A percentile compares a stretch with the other conserved stretches of the same genome.
Evolutionary conservation across 208 protist species (phyloP).

Genomic region (Trypanosoma melophagium): DNA sequence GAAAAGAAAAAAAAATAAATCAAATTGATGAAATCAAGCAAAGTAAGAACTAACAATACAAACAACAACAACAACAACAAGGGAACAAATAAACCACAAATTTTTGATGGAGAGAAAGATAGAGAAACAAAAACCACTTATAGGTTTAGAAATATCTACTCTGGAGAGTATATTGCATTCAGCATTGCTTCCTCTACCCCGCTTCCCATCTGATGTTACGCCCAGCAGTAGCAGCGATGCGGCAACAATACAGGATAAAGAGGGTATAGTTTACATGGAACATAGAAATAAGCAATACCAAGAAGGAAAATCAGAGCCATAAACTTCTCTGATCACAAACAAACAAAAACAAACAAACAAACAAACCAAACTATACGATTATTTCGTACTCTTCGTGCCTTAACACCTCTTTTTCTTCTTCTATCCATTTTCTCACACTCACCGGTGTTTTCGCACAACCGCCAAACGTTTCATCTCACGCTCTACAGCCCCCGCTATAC

Average conservation of each 20-base stretch:
- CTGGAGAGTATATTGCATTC: not conserved
- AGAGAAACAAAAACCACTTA: no score
- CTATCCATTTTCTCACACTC: not conserved
- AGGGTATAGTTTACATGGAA: not conserved
- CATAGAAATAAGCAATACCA: not conserved
- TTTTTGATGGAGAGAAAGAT: not conserved
- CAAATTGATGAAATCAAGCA: not conserved
- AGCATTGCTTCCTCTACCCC: not conserved
- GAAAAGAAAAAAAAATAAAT: slow-evolving; percentile 4
- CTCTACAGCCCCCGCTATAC: slow-evolving; percentile 38
- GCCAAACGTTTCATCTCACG: slow-evolving; percentile 56
- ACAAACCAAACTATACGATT: no score
- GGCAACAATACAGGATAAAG: not conserved
- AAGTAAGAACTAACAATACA: slow-evolving; percentile 3
- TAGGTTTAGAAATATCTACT: no score
- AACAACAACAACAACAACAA: slow-evolving; percentile 6
- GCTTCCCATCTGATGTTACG: not conserved
- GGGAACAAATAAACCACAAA: not conserved
- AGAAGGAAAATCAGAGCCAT: no score
- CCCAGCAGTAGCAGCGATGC: not conserved
- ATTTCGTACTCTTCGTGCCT: no score
- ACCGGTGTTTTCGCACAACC: slow-evolving; percentile 50
- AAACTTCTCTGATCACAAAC: not conserved
- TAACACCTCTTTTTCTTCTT: not conserved
- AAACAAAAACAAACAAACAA: no score